Evolutionary conservation across 257 asterid species (phyloP).

Genomic region (Lycium ferocissimum): DNA sequence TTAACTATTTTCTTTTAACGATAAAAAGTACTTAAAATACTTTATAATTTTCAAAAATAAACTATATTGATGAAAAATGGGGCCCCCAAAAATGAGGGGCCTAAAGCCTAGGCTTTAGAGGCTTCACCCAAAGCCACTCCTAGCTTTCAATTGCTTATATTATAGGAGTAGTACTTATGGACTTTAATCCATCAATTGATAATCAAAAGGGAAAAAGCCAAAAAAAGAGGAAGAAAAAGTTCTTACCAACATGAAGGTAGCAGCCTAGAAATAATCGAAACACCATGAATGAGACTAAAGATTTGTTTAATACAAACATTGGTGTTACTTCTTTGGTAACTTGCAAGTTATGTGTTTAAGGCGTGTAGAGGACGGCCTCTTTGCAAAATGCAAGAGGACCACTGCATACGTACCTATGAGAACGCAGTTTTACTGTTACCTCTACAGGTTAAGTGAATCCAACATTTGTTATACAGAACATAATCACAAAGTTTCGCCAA

Average conservation of each 20-base stretch:
- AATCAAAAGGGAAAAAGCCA: background rate
- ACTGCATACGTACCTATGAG: too few species aligned
- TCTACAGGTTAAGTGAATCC: background rate
- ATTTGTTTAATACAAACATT: constrained; percentile 11
- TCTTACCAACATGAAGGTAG: background rate
- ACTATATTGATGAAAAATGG: too few species aligned
- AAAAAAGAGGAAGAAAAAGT: background rate
- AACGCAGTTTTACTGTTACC: background rate
- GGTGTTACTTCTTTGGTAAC: background rate
- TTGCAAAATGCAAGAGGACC: background rate
- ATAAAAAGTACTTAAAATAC: too few species aligned
- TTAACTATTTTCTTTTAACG: too few species aligned
- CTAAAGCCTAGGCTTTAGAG: background rate
- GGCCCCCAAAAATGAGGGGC: too few species aligned
- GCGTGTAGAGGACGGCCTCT: background rate
- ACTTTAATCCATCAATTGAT: background rate
- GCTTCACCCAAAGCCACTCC: too few species aligned
- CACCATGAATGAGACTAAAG: background rate
- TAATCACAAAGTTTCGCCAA: background rate
- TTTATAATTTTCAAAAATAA: too few species aligned
- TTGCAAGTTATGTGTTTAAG: background rate
- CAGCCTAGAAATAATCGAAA: background rate
- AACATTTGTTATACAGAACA: background rate
- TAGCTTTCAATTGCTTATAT: background rate
- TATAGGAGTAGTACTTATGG: background rate